Percentiles rank a stretch among this genome's conserved stretches.
These are phyloP conservation scores for Pezicula carpinea DNA, from an alignment of 2,329 filamentous ascomycete genomes.

Conservation along the genomic window DNA sequence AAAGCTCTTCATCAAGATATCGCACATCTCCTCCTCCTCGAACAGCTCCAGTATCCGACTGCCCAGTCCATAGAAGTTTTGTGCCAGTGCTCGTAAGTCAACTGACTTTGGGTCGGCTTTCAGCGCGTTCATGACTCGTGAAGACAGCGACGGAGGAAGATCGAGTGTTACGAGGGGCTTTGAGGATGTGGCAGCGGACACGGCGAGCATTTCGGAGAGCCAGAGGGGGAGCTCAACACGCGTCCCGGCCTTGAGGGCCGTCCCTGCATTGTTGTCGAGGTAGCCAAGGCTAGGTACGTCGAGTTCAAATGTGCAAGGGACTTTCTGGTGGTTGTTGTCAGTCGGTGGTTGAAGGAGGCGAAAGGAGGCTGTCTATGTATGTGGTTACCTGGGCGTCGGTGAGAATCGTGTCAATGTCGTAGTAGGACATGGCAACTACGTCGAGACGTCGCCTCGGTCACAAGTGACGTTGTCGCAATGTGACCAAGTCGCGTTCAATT, in stretches of 20 bases:
- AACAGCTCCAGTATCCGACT: slow-evolving; percentile 86
- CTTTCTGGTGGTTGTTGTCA: slow-evolving; percentile 57
- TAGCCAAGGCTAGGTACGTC: slow-evolving; percentile 84
- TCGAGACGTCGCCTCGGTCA: slow-evolving; percentile 23
- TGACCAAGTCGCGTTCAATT: not conserved
- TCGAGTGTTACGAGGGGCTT: slow-evolving; percentile 72
- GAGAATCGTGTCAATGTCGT: slow-evolving; percentile 78
- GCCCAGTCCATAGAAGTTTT: slow-evolving; percentile 83
- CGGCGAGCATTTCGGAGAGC: slow-evolving; percentile 89
- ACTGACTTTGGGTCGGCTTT: slow-evolving; percentile 87
- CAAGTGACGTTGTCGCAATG: not conserved
- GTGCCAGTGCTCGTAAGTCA: slow-evolving; percentile 74
- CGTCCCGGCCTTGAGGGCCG: slow-evolving; percentile 73
- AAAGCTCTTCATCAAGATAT: slow-evolving; percentile 73
- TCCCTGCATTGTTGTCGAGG: slow-evolving; percentile 72
- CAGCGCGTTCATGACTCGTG: slow-evolving; percentile 79
- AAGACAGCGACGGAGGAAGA: slow-evolving; percentile 71
- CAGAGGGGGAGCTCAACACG: slow-evolving; percentile 82
- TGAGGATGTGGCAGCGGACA: slow-evolving; percentile 46
- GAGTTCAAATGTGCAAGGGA: slow-evolving; percentile 91
- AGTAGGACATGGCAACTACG: too few relatives aligned
- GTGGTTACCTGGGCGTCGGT: slow-evolving; percentile 70
- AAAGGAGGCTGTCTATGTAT: not conserved
- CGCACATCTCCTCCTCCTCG: slow-evolving; percentile 77
- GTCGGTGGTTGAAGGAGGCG: slow-evolving; percentile 6